These are phyloP conservation scores for Dendrobium chrysotoxum DNA, from an alignment of 106 monocot species.

Conservation along the genomic window DNA sequence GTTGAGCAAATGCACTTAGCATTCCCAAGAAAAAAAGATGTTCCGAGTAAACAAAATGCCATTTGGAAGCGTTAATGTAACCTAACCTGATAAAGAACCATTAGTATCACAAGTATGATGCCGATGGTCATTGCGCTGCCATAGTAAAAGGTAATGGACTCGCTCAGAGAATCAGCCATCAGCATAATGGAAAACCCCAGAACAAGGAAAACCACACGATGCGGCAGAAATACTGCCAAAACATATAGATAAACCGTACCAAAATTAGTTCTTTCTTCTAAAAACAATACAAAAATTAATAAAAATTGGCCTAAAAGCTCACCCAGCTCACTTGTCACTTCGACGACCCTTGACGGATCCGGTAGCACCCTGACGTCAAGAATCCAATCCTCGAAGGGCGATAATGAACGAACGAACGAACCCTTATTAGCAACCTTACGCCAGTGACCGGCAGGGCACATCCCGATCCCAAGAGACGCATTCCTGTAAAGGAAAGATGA, in stretches of 20 bases:
- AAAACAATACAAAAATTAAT: neutral
- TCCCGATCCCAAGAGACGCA: conserved; percentile 49
- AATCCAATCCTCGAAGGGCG: conserved; percentile 54
- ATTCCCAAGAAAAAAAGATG: neutral
- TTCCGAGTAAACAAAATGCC: neutral
- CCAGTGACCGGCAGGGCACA: conserved; percentile 59
- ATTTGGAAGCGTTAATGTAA: neutral
- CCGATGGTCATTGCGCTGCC: conserved; percentile 86
- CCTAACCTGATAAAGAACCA: conserved; percentile 86
- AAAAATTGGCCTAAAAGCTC: neutral
- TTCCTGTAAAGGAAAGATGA: conserved; percentile 35
- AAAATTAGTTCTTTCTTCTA: neutral
- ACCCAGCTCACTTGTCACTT: conserved; percentile 75
- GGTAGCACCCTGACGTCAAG: conserved; percentile 53
- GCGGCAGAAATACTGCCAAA: conserved; percentile 56
- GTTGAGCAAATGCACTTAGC: no score
- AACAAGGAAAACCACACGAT: conserved; percentile 62
- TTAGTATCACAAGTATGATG: conserved; percentile 66
- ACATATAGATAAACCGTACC: neutral
- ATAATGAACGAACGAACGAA: conserved; percentile 43
- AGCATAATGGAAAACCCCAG: conserved; percentile 64
- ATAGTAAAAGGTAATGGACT: conserved; percentile 83
- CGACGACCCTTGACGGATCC: conserved; percentile 37
- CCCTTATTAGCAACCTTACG: conserved; percentile 52
- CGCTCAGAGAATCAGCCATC: conserved; percentile 49